Percentiles rank a stretch among this genome's conserved stretches.
These are phyloP conservation scores for Epichloe sp. DNA, from an alignment of 2,329 filamentous ascomycete species.

Conservation along the genomic window DNA sequence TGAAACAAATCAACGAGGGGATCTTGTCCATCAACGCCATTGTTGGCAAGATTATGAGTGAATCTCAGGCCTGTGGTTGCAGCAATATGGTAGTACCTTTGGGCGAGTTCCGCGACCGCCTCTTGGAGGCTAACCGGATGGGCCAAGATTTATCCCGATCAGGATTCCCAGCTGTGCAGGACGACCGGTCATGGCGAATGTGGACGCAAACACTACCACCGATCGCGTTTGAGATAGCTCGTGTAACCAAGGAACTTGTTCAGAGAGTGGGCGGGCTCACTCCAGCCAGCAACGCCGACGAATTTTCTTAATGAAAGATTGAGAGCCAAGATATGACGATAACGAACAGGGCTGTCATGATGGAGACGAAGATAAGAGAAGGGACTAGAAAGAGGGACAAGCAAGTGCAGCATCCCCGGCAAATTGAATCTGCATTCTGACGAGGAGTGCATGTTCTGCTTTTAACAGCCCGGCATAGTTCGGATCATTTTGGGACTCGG, in stretches of 20 bases:
- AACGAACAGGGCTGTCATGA: not conserved
- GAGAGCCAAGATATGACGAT: constrained; percentile 4
- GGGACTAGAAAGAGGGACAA: not conserved
- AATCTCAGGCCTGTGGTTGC: constrained; percentile 46
- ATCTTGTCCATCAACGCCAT: constrained; percentile 58
- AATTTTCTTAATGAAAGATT: constrained; percentile 29
- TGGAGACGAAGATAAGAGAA: not conserved
- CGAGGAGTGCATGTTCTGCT: not conserved
- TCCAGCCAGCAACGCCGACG: constrained; percentile 22
- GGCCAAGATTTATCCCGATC: constrained; percentile 44
- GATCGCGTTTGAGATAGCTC: constrained; percentile 75
- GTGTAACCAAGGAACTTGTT: constrained; percentile 63
- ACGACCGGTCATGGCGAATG: constrained; percentile 44
- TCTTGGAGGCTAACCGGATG: constrained; percentile 50
- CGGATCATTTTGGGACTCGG: not conserved
- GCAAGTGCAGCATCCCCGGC: not conserved
- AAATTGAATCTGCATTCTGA: not conserved
- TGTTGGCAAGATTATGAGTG: constrained; percentile 55
- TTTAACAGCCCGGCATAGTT: not conserved
- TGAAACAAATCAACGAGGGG: constrained; percentile 53
- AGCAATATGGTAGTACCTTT: constrained; percentile 42
- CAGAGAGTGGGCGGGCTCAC: constrained; percentile 29
- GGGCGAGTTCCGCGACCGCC: constrained; percentile 47
- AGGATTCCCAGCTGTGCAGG: constrained; percentile 25
- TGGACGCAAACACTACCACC: constrained; percentile 64